Percentiles rank a stretch among this genome's conserved stretches.
Conservation (phyloP, 75 land plant genomes). For the Pinus tabuliformis region DNA sequence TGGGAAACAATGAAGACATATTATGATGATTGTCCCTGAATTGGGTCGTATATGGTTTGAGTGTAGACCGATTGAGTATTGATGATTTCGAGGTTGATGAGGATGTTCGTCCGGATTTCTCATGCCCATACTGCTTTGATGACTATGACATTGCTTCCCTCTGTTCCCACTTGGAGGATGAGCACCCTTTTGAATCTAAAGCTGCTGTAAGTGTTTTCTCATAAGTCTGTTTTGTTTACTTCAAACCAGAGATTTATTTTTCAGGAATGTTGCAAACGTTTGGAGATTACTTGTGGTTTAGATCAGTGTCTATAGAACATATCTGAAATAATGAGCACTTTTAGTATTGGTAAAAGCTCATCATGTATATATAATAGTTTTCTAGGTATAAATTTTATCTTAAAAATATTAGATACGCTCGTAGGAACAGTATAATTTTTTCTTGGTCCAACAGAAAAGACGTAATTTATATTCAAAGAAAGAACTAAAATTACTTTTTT, state of each 20-base stretch:
- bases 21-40: not conserved
- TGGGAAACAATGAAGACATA: not conserved
- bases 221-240: not conserved
- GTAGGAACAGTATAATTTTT: too few species aligned
- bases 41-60: constrained; percentile 2
- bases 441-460: too few species aligned
- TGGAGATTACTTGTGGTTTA: too few species aligned
- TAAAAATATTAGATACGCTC: too few species aligned
- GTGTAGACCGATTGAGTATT: constrained; percentile 62
- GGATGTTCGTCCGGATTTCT: constrained; percentile 70
- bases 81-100: constrained; percentile 86
- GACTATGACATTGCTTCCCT: constrained; percentile 75
- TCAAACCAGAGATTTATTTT: not conserved
- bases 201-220: constrained; percentile 50
- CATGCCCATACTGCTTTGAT: constrained; percentile 94
- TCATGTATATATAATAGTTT: too few species aligned
- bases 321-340: too few species aligned
- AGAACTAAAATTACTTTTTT: too few species aligned
- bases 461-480: too few species aligned
- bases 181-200: constrained; percentile 75
- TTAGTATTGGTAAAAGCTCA: too few species aligned
- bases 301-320: too few species aligned
- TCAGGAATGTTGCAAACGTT: not conserved
- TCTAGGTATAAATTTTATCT: too few species aligned
- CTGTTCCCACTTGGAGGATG: constrained; percentile 90